Evolutionary conservation across 2,329 filamentous ascomycete genomes (phyloP).

Genomic region (Ceratocystis diversiconidia): DNA sequence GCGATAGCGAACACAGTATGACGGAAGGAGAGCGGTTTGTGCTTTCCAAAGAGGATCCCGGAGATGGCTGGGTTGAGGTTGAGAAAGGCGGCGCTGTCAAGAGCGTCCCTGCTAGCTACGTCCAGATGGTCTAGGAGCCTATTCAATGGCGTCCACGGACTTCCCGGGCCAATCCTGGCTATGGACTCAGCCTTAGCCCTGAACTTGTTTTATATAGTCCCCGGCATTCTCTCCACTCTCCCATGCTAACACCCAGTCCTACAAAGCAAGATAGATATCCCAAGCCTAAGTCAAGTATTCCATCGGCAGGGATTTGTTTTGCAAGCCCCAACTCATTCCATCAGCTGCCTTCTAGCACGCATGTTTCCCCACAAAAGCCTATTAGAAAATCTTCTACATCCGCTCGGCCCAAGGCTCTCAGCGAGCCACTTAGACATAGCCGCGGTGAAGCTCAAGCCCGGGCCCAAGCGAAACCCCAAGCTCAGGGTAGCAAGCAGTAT

Average conservation of each 20-base stretch:
- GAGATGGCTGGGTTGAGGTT: conserved; percentile 94
- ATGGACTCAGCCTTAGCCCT: conserved; percentile 6
- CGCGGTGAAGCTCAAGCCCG: not conserved
- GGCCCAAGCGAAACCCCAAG: too few species aligned
- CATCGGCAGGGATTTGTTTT: not conserved
- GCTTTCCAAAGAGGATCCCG: conserved; percentile 70
- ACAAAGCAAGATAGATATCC: not conserved
- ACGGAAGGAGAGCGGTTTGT: conserved; percentile 82
- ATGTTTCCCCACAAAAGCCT: not conserved
- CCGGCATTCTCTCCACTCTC: not conserved
- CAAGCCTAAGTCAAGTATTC: not conserved
- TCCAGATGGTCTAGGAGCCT: conserved; percentile 51
- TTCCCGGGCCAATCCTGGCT: conserved; percentile 6
- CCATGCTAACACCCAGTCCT: not conserved
- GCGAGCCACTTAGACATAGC: not conserved
- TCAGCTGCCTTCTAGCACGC: not conserved
- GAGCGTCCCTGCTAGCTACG: conserved; percentile 88
- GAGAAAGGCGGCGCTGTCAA: conserved; percentile 76
- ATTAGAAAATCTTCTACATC: not conserved
- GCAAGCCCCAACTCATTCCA: not conserved
- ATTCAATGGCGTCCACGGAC: conserved; percentile 11
- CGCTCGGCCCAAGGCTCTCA: not conserved
- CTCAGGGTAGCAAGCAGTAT: not conserved
- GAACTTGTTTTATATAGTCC: conserved; percentile 12
- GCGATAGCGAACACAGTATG: conserved; percentile 82